Evolutionary conservation across 1,284 basidiomycete genomes (phyloP).

Genomic region (Phaffia rhodozyma): DNA sequence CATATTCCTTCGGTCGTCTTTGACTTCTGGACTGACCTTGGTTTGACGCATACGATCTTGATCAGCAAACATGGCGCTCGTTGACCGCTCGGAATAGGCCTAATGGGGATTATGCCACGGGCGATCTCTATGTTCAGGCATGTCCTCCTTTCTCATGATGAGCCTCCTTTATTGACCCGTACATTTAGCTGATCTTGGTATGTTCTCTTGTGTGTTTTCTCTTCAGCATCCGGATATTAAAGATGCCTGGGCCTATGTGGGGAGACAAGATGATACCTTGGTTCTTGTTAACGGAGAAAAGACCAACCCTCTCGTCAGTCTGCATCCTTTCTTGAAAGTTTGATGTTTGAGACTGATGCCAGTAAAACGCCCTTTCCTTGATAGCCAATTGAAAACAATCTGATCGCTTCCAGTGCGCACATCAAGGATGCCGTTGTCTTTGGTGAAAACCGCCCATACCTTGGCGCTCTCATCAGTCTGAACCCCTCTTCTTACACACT

Average conservation of each 20-base stretch:
- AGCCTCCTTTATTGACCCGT: too few species aligned
- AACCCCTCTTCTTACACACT: conserved; percentile 18
- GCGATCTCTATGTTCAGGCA: conserved; percentile 32
- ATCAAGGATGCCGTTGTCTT: conserved; percentile 45
- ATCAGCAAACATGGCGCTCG: conserved; percentile 30
- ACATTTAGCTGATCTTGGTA: too few species aligned
- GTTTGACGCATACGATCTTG: conserved; percentile 6
- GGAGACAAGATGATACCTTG: conserved; percentile 49
- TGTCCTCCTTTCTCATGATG: too few species aligned
- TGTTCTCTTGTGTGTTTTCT: conserved; percentile 32
- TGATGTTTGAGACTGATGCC: not conserved
- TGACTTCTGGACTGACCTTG: not conserved
- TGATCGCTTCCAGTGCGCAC: conserved; percentile 23
- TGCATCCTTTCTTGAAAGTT: not conserved
- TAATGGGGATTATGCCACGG: conserved; percentile 49
- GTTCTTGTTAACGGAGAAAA: conserved; percentile 24
- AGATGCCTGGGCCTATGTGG: conserved; percentile 45
- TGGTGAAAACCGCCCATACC: conserved; percentile 44
- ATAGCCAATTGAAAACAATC: not conserved
- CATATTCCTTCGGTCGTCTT: not conserved
- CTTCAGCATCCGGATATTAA: conserved; percentile 37
- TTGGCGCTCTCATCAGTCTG: conserved; percentile 47
- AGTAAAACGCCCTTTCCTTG: not conserved
- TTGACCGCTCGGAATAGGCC: conserved; percentile 37
- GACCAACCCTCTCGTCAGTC: not conserved